Percentiles rank a stretch among this genome's conserved stretches.
Conservation (phyloP, 768 basidiomycete genomes). For the Auricularia heimuer region DNA sequence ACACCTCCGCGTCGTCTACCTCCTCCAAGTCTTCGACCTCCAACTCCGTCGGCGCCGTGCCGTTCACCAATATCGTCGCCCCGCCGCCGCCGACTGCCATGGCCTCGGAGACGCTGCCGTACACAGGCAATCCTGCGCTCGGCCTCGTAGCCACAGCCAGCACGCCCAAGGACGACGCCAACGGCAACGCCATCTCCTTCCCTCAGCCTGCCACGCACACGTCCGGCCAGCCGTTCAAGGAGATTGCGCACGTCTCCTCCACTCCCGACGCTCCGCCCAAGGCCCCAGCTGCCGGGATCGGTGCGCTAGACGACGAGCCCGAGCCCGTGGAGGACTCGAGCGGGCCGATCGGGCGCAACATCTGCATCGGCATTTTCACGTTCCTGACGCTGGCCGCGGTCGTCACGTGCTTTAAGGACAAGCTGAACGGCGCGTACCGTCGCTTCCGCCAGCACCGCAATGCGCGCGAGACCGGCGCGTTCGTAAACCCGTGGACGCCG, state of each 20-base stretch:
- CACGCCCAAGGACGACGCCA: background rate
- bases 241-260: background rate
- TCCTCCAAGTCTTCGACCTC: too few species aligned
- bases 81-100: too few species aligned
- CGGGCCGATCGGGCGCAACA: background rate
- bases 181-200: background rate
- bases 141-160: background rate
- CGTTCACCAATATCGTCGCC: too few species aligned
- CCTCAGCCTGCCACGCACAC: background rate
- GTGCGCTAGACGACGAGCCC: background rate
- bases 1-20: too few species aligned
- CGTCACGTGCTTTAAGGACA: background rate
- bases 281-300: background rate
- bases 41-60: too few species aligned
- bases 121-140: too few species aligned
- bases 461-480: background rate
- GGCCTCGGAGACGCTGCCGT: too few species aligned
- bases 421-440: background rate
- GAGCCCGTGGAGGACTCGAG: background rate
- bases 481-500: background rate
- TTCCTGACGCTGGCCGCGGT: background rate
- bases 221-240: background rate
- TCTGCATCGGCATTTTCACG: background rate
- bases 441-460: background rate
- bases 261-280: background rate